Base-by-base conservation (phyloP, 1,139 yeast species). In the Pichia sp. region DNA sequence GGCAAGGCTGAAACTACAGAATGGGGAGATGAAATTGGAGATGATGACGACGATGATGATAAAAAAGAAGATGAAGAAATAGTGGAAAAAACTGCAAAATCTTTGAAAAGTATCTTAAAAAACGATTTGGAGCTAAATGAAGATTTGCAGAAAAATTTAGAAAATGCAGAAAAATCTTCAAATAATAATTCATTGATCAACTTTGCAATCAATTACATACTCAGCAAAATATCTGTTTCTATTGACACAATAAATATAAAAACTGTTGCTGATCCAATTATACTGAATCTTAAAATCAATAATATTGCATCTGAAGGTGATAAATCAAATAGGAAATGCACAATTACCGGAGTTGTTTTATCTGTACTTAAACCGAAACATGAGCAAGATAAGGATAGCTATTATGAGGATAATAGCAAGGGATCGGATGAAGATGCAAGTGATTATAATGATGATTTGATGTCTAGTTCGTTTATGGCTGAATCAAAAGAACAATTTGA, bases 181-280 rank as follows among this genome's bases (percentile, higher is more conserved):
- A 32, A 37, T 1, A 35, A 39, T 46, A 73, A 82, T 39, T 73
- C 75, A 4, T 74, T 84, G 48, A 73, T 82, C 74, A 67, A 77
- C 12, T 69, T 66, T 46, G 83, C 89, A 0, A 83, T 80, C 1
- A 92, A 83, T 49, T 69, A 82, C 51, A 89, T 90, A 0, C 60
- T 85, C 12, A 78, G 84, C 55, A 76, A 82, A 55, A 62, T 85
- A 11, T 76, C 68, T 43, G 68, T 82, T 6, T 70, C 64, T 23
- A 58, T 83, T 6, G 57, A 58, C 4, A 65, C 74, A 48, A 57
- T 80, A 12, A 65, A 61, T 11, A 56, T 82, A 26, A 73, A 75
- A 40, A 52, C 82, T 2, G 65, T 81, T 0, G 64, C 80, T 23
- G 86, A 79, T 52, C 73, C 62, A 55, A 70, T 55, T 59, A 74